Percentiles rank a stretch among this genome's conserved stretches.
phyloP scores from a whole-genome alignment of 2,329 filamentous ascomycete species.

The Paracoccidioides brasiliensis region DNA sequence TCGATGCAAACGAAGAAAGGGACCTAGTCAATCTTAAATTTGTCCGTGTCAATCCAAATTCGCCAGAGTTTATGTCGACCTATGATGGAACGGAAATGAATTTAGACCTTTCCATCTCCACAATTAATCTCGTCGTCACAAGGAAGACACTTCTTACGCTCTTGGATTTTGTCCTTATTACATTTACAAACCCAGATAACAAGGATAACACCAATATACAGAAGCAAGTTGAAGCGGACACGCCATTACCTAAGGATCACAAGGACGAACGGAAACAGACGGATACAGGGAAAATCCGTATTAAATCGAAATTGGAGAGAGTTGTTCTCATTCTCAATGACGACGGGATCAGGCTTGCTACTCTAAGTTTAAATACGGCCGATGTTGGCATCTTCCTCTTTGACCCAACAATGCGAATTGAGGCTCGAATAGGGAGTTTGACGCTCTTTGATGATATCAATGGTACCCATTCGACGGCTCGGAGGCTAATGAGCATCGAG shows the following conservation, averaged over 20 bases:
- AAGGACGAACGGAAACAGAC: conserved; percentile 18
- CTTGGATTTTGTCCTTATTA: conserved; percentile 84
- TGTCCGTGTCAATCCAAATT: conserved; percentile 74
- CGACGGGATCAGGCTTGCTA: conserved; percentile 87
- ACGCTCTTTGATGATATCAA: conserved; percentile 88
- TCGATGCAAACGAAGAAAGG: conserved; percentile 54
- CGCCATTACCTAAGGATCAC: conserved; percentile 16
- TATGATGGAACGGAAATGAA: conserved; percentile 94
- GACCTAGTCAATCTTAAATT: conserved; percentile 83
- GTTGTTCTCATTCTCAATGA: conserved; percentile 94
- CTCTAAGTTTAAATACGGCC: conserved; percentile 80
- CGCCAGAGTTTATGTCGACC: conserved; percentile 81
- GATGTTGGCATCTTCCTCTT: conserved; percentile 82
- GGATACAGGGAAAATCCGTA: conserved; percentile 63
- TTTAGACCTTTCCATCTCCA: conserved; percentile 79
- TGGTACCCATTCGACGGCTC: conserved; percentile 67
- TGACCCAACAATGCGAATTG: conserved; percentile 75
- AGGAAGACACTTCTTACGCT: conserved; percentile 83
- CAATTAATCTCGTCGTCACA: conserved; percentile 91
- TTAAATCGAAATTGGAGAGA: conserved; percentile 86
- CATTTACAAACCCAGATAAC: conserved; percentile 59
- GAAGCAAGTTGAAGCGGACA: conserved; percentile 21
- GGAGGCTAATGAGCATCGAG: conserved; percentile 84
- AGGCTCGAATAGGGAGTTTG: conserved; percentile 73
- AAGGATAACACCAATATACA: conserved; percentile 26